Evolutionary conservation across 192 early-diverging fungal genomes (phyloP).

Genomic region (Phycomyces blakesleeanus): DNA sequence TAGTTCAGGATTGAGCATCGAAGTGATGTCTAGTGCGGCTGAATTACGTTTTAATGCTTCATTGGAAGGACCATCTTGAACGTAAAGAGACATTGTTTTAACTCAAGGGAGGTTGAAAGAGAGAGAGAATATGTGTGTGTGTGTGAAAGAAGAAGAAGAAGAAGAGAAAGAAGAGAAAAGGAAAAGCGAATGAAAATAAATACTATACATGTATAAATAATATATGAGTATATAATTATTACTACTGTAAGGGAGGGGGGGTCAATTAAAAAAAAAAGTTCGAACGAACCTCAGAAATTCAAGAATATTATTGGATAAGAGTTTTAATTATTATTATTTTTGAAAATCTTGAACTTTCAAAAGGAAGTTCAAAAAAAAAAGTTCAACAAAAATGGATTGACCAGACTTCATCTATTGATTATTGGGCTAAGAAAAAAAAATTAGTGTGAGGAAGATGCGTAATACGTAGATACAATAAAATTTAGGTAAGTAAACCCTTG

Average conservation of each 20-base stretch:
- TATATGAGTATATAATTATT: constrained; percentile 5
- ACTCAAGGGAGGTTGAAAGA: background rate
- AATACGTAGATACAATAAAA: no score
- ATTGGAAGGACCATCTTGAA: constrained; percentile 1
- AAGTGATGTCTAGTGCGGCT: background rate
- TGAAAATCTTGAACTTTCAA: no score
- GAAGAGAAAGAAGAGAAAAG: constrained; percentile 1
- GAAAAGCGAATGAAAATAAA: no score
- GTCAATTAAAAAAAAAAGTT: no score
- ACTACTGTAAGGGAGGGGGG: no score
- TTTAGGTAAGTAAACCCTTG: no score
- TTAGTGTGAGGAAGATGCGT: no score
- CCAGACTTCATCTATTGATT: background rate
- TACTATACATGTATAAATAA: no score
- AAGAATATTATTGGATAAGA: no score
- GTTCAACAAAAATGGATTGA: background rate
- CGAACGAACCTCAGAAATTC: no score
- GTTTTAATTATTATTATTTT: no score
- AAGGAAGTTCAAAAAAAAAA: constrained; percentile 1
- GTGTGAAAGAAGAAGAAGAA: background rate
- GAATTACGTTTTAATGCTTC: background rate
- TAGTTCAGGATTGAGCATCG: background rate
- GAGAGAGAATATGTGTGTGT: background rate
- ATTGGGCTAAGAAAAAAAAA: no score
- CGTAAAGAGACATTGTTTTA: background rate